phyloP scores from a whole-genome alignment of 352 stramenopile species.

The Pythium folliculosum region DNA sequence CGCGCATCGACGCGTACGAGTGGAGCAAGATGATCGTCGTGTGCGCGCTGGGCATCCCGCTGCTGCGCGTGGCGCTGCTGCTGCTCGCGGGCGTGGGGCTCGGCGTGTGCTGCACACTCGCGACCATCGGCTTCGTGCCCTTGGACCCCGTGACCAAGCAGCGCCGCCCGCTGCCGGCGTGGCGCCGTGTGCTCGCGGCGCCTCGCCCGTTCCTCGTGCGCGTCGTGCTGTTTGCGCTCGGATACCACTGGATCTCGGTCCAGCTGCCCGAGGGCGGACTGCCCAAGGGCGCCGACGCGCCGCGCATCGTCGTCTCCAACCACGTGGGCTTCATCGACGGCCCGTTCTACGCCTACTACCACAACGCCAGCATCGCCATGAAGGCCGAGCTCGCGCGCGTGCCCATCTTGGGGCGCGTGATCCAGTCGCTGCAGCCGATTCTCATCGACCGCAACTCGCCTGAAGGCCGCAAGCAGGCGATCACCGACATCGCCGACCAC shows the following conservation, averaged over 20 bases:
- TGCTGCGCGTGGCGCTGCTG: slow-evolving; percentile 53
- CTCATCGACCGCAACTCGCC: slow-evolving; percentile 59
- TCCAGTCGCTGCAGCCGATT: slow-evolving; percentile 66
- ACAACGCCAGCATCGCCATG: slow-evolving; percentile 70
- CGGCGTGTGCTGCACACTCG: slow-evolving; percentile 43
- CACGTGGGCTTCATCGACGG: slow-evolving; percentile 74
- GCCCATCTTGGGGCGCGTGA: slow-evolving; percentile 55
- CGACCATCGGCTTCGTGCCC: slow-evolving; percentile 53
- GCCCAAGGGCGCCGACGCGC: slow-evolving; percentile 26
- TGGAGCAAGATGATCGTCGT: slow-evolving; percentile 54
- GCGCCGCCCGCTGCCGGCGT: slow-evolving; percentile 36
- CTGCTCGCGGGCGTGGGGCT: slow-evolving; percentile 38
- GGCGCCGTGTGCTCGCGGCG: slow-evolving; percentile 42
- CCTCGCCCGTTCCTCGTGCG: slow-evolving; percentile 48
- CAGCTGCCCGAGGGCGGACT: slow-evolving; percentile 37
- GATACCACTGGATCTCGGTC: slow-evolving; percentile 70
- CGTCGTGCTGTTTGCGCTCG: slow-evolving; percentile 55
- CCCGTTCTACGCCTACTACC: slow-evolving; percentile 54
- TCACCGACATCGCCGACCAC: slow-evolving; percentile 64
- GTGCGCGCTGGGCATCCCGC: slow-evolving; percentile 56
- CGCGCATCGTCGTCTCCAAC: slow-evolving; percentile 68
- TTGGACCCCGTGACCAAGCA: slow-evolving; percentile 37
- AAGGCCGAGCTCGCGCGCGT: slow-evolving; percentile 63
- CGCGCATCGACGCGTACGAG: slow-evolving; percentile 59
- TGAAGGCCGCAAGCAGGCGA: slow-evolving; percentile 51